Conservation (phyloP, 768 basidiomycete species). For the Tephrocybe sp. region DNA sequence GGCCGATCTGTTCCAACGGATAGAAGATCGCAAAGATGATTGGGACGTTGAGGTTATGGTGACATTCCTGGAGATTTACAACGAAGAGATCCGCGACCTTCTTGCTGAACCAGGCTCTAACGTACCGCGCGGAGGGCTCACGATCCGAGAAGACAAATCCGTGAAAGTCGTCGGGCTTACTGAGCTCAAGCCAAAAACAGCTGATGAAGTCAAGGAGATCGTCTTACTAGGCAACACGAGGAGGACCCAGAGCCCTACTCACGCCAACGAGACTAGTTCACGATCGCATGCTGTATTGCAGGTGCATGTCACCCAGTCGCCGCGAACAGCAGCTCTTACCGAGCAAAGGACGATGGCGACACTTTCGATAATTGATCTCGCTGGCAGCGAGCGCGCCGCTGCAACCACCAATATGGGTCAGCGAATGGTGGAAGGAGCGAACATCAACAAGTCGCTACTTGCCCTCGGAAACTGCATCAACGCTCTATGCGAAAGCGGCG, state of each 20-base stretch:
- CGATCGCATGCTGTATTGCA: slow-evolving; percentile 97
- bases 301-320: slow-evolving; percentile 88
- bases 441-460: slow-evolving; percentile 98
- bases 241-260: slow-evolving; percentile 91
- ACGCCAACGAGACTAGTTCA: slow-evolving; percentile 95
- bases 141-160: slow-evolving; percentile 91
- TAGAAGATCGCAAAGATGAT: slow-evolving; percentile 84
- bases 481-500: slow-evolving; percentile 93
- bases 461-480: slow-evolving; percentile 99
- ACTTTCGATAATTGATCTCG: slow-evolving; percentile 96
- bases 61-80: slow-evolving; percentile 98
- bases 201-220: slow-evolving; percentile 93
- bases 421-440: slow-evolving; percentile 97
- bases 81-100: slow-evolving; percentile 97
- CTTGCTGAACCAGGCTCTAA: slow-evolving; percentile 71
- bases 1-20: slow-evolving; percentile 93
- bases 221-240: slow-evolving; percentile 87
- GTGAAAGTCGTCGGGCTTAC: slow-evolving; percentile 88
- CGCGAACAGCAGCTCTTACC: slow-evolving; percentile 80
- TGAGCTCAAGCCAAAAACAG: slow-evolving; percentile 76
- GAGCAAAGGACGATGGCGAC: slow-evolving; percentile 86
- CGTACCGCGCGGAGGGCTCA: slow-evolving; percentile 77
- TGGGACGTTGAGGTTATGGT: slow-evolving; percentile 87
- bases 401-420: slow-evolving; percentile 98
- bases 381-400: slow-evolving; percentile 95